Evolutionary conservation across 768 basidiomycete genomes (phyloP), one percentile per base, ranked within the genome.

Genomic region (Hortiboletus flavorubellus): DNA sequence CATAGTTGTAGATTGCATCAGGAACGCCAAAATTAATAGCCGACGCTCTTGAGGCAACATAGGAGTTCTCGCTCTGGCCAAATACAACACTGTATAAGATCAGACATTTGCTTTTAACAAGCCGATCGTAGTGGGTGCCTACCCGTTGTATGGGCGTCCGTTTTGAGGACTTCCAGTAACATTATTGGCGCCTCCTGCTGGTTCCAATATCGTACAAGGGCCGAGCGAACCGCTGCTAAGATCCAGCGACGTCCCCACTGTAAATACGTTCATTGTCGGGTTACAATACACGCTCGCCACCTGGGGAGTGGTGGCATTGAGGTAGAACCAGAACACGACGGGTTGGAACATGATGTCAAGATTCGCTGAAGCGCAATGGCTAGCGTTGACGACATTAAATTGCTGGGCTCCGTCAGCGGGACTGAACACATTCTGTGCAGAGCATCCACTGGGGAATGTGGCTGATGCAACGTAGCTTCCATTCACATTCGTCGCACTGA

Each of bases 291-390:
- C 75, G 4, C 76, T 76, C 49, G 75, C 73, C 1, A 76, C 79
- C 54, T 82, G 72, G 12, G 72, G 65, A 23, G 57, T 70, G 16
- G 67, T 60, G 46, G 64, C 61, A 42, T 73, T 64, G 31, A 79
- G 73, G 64, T 76, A 86, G 64, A 67, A 86, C 85, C 86, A 89
- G 61, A 87, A 89, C 72, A 87, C 77, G 41, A 87, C 83, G 8
- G 86, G 84, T 35, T 75, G 78, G 55, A 77, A 76, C 23, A 61
- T 58, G 31, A 77, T 69, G 37, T 72, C 60, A 31, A 76, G 54
- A 34, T 70, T 61, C 5, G 66, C 41, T 58, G 54, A 34, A 46
- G 61, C 54, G 54, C 73, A 67, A 61, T 72, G 69, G 49, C 72
- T 58, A 9, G 74, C 59, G 2, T 76, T 74, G 18, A 69, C 47